phyloP scores from a whole-genome alignment of 2,329 filamentous ascomycete species.

The Capronia epimyces region DNA sequence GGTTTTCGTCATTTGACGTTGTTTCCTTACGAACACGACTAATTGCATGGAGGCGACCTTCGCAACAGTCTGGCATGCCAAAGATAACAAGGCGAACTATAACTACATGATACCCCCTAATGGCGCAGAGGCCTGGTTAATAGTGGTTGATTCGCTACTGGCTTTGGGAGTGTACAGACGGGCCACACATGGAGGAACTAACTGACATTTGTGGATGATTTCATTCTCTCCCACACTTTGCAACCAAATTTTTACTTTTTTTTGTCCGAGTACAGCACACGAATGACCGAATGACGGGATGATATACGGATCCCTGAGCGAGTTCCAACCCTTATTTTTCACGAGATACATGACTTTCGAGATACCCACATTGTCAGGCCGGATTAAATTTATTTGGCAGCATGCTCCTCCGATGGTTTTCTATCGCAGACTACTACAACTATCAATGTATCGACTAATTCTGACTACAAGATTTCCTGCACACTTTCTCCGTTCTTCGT shows the following conservation, averaged over 20 bases:
- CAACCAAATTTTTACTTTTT: conserved; percentile 9
- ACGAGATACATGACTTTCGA: conserved; percentile 28
- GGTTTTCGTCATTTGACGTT: conserved; percentile 4
- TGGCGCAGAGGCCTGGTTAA: conserved; percentile 11
- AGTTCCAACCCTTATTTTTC: conserved; percentile 15
- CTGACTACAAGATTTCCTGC: conserved; percentile 7
- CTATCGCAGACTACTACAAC: conserved; percentile 5
- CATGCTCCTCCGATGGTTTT: conserved; percentile 10
- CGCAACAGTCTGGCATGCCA: conserved; percentile 3
- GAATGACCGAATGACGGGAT: conserved; percentile 24
- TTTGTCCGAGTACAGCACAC: conserved; percentile 17
- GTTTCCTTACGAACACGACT: conserved; percentile 24
- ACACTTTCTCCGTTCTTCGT: background rate
- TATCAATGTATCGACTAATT: conserved; percentile 18
- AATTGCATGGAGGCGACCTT: conserved; percentile 14
- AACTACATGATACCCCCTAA: conserved; percentile 20
- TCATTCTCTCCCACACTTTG: background rate
- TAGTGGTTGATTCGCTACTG: background rate
- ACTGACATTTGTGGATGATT: conserved; percentile 2
- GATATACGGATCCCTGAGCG: conserved; percentile 21
- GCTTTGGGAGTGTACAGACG: background rate
- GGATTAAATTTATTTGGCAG: conserved; percentile 8
- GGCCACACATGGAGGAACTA: background rate
- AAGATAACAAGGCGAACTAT: background rate
- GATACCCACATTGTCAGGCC: conserved; percentile 23